These are phyloP conservation scores for Xanthoconium separans DNA, from an alignment of 1,284 basidiomycete genomes.

Conservation along the genomic window DNA sequence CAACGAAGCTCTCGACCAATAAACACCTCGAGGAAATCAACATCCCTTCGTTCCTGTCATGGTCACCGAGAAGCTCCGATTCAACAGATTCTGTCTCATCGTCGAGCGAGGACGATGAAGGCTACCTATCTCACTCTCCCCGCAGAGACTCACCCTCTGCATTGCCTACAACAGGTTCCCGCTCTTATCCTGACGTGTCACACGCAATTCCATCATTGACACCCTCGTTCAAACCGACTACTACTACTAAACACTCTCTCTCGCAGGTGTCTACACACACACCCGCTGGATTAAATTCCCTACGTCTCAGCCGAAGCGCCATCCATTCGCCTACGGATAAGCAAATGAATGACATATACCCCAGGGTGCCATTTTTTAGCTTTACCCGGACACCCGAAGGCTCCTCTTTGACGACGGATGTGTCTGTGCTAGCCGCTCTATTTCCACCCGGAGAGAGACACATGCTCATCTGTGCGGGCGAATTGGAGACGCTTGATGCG, in stretches of 20 bases:
- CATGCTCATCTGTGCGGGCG: slow-evolving; percentile 70
- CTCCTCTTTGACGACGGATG: slow-evolving; percentile 68
- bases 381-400: slow-evolving; percentile 76
- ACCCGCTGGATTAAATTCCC: slow-evolving; percentile 16
- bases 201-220: slow-evolving; percentile 22
- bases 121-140: slow-evolving; percentile 59
- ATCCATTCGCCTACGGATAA: slow-evolving; percentile 15
- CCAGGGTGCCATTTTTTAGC: slow-evolving; percentile 64
- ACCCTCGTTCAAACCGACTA: slow-evolving; percentile 36
- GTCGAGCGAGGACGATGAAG: slow-evolving; percentile 44
- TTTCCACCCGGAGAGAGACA: slow-evolving; percentile 67
- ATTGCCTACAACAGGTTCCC: slow-evolving; percentile 36
- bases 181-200: slow-evolving; percentile 44
- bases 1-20: slow-evolving; percentile 6
- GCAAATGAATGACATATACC: slow-evolving; percentile 7
- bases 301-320: slow-evolving; percentile 5
- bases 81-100: slow-evolving; percentile 30
- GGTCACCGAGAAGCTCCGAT: slow-evolving; percentile 23
- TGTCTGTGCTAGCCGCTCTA: slow-evolving; percentile 56
- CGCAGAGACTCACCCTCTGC: slow-evolving; percentile 34
- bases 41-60: slow-evolving; percentile 24
- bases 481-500: slow-evolving; percentile 57
- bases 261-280: slow-evolving; percentile 28
- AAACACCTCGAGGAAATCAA: slow-evolving; percentile 13
- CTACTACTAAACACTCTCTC: slow-evolving; percentile 35